Conservation (phyloP, 2,329 filamentous ascomycete genomes). For the Cladosporium sp. region DNA sequence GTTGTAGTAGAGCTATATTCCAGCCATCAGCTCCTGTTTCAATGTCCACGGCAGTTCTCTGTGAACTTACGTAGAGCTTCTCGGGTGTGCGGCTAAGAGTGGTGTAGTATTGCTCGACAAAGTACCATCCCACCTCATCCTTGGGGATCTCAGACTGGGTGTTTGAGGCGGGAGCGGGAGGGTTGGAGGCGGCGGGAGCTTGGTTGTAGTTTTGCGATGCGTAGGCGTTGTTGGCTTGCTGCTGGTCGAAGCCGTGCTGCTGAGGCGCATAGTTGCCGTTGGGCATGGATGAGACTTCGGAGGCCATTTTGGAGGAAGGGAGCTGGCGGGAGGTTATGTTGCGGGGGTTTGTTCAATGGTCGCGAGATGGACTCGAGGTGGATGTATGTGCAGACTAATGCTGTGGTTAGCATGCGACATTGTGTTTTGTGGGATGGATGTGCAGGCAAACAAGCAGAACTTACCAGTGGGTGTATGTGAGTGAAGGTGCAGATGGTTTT, state of each 20-base stretch:
- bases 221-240: slow-evolving; percentile 29
- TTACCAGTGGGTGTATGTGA: background rate
- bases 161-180: slow-evolving; percentile 28
- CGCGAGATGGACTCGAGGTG: slow-evolving; percentile 2
- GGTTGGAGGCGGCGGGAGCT: slow-evolving; percentile 29
- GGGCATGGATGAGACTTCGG: slow-evolving; percentile 43
- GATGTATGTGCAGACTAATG: background rate
- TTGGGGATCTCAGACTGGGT: slow-evolving; percentile 60
- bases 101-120: slow-evolving; percentile 99
- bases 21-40: slow-evolving; percentile 6
- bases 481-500: background rate
- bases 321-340: background rate
- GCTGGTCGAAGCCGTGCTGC: slow-evolving; percentile 44
- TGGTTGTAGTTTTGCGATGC: slow-evolving; percentile 33
- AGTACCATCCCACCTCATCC: slow-evolving; percentile 98
- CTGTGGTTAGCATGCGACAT: slow-evolving; percentile 7
- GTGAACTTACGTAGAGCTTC: slow-evolving; percentile 70
- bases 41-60: background rate
- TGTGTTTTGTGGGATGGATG: background rate
- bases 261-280: slow-evolving; percentile 53
- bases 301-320: slow-evolving; percentile 39
- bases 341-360: background rate
- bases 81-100: slow-evolving; percentile 92
- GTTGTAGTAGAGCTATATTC: slow-evolving; percentile 78
- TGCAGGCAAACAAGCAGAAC: background rate